Percentiles rank a stretch among this genome's conserved stretches.
Conservation (phyloP, 225 moss, liverwort and hornwort species). For the Polytrichum commune region DNA sequence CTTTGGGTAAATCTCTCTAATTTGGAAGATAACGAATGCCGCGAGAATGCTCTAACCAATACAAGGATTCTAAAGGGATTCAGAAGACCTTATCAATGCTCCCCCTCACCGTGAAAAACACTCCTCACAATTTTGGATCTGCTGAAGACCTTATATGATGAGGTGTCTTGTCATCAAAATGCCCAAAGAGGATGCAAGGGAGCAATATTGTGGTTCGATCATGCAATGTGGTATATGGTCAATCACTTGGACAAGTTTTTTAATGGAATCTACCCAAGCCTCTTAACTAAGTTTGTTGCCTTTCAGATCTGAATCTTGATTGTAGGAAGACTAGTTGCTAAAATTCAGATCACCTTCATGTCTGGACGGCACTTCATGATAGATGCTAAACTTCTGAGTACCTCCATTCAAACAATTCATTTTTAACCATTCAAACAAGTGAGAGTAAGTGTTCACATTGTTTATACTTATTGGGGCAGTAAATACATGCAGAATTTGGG, state of each 20-base stretch:
- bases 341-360: background rate
- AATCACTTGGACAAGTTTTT: background rate
- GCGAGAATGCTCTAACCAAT: background rate
- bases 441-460: no score
- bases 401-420: no score
- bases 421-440: no score
- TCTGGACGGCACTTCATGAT: background rate
- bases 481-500: no score
- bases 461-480: no score
- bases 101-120: background rate
- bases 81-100: background rate
- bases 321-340: background rate
- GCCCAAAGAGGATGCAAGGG: background rate
- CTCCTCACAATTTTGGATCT: background rate
- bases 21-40: background rate
- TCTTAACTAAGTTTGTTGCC: background rate
- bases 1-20: background rate
- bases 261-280: background rate
- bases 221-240: background rate
- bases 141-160: background rate
- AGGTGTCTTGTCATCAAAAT: background rate
- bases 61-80: background rate
- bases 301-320: background rate
- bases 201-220: background rate
- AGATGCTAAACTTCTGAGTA: background rate